phyloP scores from a whole-genome alignment of 2,329 filamentous ascomycete species.

The Epichloe elymi region DNA sequence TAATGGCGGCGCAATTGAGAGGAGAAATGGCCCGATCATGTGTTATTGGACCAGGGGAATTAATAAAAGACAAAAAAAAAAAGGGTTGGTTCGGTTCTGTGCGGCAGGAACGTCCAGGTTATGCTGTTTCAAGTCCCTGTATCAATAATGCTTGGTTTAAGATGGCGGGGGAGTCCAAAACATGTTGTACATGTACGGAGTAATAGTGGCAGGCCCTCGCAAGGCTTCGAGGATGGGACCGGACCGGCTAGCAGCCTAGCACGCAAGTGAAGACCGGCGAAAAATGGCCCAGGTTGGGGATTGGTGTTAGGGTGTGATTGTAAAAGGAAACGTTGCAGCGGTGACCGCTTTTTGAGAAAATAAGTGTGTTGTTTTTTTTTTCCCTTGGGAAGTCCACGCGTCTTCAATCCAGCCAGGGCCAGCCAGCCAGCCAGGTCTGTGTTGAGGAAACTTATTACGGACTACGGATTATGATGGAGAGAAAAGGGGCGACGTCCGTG shows the following conservation, averaged over 20 bases:
- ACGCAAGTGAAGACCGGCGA: background rate
- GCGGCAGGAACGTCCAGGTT: slow-evolving; percentile 3
- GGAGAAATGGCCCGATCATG: background rate
- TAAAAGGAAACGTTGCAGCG: background rate
- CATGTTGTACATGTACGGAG: background rate
- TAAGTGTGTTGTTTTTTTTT: background rate
- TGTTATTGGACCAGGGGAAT: background rate
- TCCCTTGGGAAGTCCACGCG: no score
- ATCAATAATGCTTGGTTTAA: slow-evolving; percentile 7
- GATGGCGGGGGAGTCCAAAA: slow-evolving; percentile 6
- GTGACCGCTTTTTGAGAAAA: background rate
- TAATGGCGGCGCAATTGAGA: background rate
- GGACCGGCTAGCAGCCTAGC: background rate
- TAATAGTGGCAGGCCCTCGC: background rate
- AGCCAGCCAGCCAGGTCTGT: no score
- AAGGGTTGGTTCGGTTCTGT: background rate
- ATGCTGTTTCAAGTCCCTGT: slow-evolving; percentile 10
- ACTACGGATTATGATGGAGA: background rate
- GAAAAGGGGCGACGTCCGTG: slow-evolving; percentile 1
- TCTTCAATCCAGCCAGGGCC: no score
- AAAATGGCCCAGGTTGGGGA: background rate
- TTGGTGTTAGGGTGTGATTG: background rate
- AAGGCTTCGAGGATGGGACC: background rate
- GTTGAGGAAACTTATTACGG: background rate
- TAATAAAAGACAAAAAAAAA: background rate